Percentiles rank a stretch among this genome's conserved stretches.
phyloP scores from a whole-genome alignment of 768 basidiomycete genomes.

The Auricularia cornea region DNA sequence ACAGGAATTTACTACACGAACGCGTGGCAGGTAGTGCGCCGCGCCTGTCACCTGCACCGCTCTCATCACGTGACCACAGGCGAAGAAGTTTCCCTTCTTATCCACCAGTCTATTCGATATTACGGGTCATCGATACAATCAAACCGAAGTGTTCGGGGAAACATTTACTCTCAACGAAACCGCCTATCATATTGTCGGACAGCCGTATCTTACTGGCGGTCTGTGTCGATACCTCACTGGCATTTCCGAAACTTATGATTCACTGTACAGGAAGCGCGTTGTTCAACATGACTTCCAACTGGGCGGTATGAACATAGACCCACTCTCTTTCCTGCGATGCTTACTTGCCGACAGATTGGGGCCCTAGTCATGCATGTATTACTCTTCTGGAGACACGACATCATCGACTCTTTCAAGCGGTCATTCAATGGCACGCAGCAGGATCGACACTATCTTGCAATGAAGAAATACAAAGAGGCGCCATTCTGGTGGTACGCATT shows the following conservation, averaged over 20 bases:
- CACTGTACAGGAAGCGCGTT: neutral
- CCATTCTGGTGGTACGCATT: conserved; percentile 54
- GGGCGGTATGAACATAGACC: conserved; percentile 22
- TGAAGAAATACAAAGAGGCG: conserved; percentile 51
- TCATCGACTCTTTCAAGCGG: conserved; percentile 38
- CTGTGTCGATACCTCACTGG: neutral
- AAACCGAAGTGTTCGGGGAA: conserved; percentile 43
- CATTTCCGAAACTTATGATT: conserved; percentile 4
- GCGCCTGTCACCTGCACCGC: neutral
- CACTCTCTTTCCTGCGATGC: conserved; percentile 20
- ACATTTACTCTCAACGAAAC: conserved; percentile 46
- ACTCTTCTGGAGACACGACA: conserved; percentile 50
- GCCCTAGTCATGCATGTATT: conserved; percentile 48
- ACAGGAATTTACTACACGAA: conserved; percentile 57
- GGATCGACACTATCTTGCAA: conserved; percentile 21
- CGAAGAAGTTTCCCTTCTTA: conserved; percentile 48
- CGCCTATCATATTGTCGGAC: conserved; percentile 41
- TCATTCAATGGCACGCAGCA: neutral
- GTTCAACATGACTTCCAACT: conserved; percentile 22
- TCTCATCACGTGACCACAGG: neutral
- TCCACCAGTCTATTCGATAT: conserved; percentile 48
- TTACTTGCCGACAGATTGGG: conserved; percentile 37
- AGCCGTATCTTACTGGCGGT: conserved; percentile 40
- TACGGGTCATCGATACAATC: conserved; percentile 48
- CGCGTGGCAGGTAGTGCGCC: conserved; percentile 37